Evolutionary conservation across 2,329 filamentous ascomycete species (phyloP), one percentile per base, ranked within the genome.

Genomic region (Sclerotinia minor): DNA sequence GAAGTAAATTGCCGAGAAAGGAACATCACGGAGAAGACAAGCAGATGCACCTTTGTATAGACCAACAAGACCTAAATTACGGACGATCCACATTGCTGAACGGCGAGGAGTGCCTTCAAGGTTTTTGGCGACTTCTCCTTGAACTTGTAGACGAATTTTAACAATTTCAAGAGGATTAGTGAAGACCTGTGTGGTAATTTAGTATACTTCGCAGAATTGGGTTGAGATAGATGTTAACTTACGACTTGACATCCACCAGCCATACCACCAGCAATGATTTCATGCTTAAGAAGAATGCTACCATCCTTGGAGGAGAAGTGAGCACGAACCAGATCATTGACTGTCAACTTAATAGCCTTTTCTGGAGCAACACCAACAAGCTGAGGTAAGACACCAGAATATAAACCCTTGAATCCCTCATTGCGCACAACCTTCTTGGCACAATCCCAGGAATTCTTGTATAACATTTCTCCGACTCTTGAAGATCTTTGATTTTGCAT

Each of bases 1-100:
- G 87, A 99, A 99, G 83, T 99, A 99, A 77, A 99, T 99, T 75
- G 92, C 93, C 26, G 94, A 98, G 83, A 99, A 99, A 55, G 95
- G 95, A 52, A 98, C 92, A 79, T 99, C 95, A 74, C 95, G 94
- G 72, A 98, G 86, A 75, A 99, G 83, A 81, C 95, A 99, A 26
- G 95, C 95, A 55, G 89, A 92, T 26, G 94, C 95, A 70, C 95
- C 95, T 85, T 97, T 98, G 86, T 99, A 99, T 73, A 99, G 84
- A 68, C 95, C 95, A 61, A 96, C 84, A 60, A 99, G 87, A 84
- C 95, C 95, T 71, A 99, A 83, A 80, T 99, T 97, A 78, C 89
- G 89, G 70, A 98, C 91, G 74, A 99, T 98, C 95, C 95, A 99
- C 83, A 98, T 91, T 68, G 95, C 95, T 15, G 94, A 97, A 73